Conservation (phyloP, 352 stramenopile species). For the Phytophthora cryptogea region DNA sequence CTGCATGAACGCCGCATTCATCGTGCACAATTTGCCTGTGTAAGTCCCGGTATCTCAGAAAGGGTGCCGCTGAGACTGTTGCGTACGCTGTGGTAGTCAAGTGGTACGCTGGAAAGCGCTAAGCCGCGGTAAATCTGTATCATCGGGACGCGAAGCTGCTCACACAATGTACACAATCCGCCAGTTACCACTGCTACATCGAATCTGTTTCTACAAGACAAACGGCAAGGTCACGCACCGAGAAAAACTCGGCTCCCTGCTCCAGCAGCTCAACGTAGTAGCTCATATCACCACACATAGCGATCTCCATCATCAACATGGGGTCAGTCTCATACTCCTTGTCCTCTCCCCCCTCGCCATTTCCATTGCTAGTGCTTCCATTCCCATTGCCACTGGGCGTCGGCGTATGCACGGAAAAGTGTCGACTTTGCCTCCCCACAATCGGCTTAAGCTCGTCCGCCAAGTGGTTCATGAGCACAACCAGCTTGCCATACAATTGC, state of each 20-base stretch:
- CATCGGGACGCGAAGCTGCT: slow-evolving; percentile 72
- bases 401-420: slow-evolving; percentile 34
- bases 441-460: slow-evolving; percentile 59
- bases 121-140: slow-evolving; percentile 71
- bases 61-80: neutral
- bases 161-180: neutral
- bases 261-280: slow-evolving; percentile 80
- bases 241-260: slow-evolving; percentile 80
- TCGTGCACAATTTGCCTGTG: neutral
- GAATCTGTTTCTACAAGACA: neutral
- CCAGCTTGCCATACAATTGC: slow-evolving; percentile 61
- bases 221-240: slow-evolving; percentile 38
- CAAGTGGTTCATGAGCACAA: slow-evolving; percentile 65
- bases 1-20: slow-evolving; percentile 10
- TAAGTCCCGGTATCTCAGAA: slow-evolving; percentile 2
- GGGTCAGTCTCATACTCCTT: slow-evolving; percentile 25
- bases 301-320: slow-evolving; percentile 39
- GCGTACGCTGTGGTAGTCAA: slow-evolving; percentile 60
- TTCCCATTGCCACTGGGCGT: slow-evolving; percentile 16
- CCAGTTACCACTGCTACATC: neutral
- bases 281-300: slow-evolving; percentile 61
- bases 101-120: slow-evolving; percentile 49
- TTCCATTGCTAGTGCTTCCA: slow-evolving; percentile 12
- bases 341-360: slow-evolving; percentile 2
- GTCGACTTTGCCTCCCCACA: slow-evolving; percentile 33